phyloP scores from a whole-genome alignment of 768 basidiomycete genomes.

The Hygrophorus pudorinus region DNA sequence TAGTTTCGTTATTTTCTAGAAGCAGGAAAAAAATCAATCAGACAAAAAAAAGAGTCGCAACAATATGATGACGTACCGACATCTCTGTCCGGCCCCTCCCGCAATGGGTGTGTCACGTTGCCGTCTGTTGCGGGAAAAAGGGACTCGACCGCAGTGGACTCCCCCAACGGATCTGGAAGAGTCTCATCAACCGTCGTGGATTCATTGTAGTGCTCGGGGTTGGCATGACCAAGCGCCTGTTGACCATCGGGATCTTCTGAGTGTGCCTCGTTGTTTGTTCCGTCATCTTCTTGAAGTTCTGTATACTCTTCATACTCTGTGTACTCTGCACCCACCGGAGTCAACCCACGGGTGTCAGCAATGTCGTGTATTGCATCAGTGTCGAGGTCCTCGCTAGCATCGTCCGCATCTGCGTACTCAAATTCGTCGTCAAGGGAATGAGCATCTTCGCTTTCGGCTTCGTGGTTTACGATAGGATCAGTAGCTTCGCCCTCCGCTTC shows the following conservation, averaged over 20 bases:
- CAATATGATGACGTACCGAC: too few species aligned
- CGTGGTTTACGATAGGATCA: neutral
- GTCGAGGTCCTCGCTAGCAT: slow-evolving; percentile 7
- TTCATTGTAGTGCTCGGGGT: neutral
- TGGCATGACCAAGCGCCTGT: neutral
- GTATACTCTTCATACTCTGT: slow-evolving; percentile 3
- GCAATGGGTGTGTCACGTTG: too few species aligned
- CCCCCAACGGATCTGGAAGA: neutral
- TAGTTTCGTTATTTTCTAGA: too few species aligned
- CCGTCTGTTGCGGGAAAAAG: neutral
- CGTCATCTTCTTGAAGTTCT: slow-evolving; percentile 10
- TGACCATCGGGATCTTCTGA: neutral
- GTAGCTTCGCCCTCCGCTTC: neutral
- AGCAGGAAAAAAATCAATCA: too few species aligned
- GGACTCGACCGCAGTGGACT: neutral
- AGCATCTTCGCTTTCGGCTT: neutral
- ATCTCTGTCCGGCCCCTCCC: too few species aligned
- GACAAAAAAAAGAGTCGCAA: too few species aligned
- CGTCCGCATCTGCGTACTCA: slow-evolving; percentile 1
- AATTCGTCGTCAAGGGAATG: neutral
- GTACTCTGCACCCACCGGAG: slow-evolving; percentile 3
- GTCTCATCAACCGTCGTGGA: neutral
- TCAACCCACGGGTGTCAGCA: slow-evolving; percentile 3
- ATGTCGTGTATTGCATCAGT: slow-evolving; percentile 9
- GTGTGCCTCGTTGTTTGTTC: neutral